Evolutionary conservation across 768 basidiomycete genomes (phyloP).

Genomic region (Amanita muscaria): DNA sequence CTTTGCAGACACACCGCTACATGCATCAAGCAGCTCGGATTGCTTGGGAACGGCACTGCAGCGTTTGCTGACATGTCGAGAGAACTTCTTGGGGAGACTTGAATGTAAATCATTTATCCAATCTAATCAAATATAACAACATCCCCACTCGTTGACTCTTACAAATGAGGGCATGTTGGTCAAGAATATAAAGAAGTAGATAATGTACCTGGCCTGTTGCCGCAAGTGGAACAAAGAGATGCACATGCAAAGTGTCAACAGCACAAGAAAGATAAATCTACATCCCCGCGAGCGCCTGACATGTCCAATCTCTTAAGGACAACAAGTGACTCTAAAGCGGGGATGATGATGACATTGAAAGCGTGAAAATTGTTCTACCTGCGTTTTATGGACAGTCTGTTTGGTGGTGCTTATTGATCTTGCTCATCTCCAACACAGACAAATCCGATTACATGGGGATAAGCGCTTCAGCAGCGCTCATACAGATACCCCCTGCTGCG

Average conservation of each 20-base stretch:
- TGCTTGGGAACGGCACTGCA: slow-evolving; percentile 65
- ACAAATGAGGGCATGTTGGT: too few species aligned
- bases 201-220: not conserved
- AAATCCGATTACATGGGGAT: too few species aligned
- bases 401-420: too few species aligned
- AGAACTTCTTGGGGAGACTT: slow-evolving; percentile 45
- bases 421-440: too few species aligned
- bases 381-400: too few species aligned
- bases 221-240: not conserved
- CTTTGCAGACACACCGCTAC: slow-evolving; percentile 69
- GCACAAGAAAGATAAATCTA: not conserved
- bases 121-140: too few species aligned
- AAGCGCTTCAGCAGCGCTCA: too few species aligned
- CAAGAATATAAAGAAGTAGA: too few species aligned
- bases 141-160: too few species aligned
- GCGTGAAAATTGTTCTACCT: not conserved
- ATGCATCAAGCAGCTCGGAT: slow-evolving; percentile 61
- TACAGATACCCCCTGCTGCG: too few species aligned
- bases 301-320: not conserved
- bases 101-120: too few species aligned
- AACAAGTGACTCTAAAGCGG: slow-evolving; percentile 2
- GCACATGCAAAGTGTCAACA: not conserved
- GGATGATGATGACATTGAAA: not conserved
- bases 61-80: slow-evolving; percentile 74
- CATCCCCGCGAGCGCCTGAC: slow-evolving; percentile 1